Percentiles rank a stretch among this genome's conserved stretches.
phyloP scores from a whole-genome alignment of 805 yeast species.

The Candida insectorum region DNA sequence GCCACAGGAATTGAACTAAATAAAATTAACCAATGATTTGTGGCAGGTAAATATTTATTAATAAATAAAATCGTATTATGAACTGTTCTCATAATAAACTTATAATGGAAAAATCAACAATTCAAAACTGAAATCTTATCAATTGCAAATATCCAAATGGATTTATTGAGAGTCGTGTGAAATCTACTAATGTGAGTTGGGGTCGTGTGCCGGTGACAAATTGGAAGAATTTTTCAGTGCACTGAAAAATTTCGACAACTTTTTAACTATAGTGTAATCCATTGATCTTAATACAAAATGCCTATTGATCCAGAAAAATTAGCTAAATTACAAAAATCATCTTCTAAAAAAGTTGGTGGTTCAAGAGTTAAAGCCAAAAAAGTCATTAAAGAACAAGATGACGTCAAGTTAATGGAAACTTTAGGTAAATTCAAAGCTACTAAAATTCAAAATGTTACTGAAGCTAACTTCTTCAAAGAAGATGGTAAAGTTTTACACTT shows the following conservation, averaged over 20 bases:
- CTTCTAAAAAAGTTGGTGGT: constrained; percentile 74
- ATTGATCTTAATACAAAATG: constrained; percentile 40
- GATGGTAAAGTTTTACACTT: constrained; percentile 96
- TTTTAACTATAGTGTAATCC: too few species aligned
- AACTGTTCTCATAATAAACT: constrained; percentile 6
- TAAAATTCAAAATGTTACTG: constrained; percentile 86
- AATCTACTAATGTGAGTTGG: too few species aligned
- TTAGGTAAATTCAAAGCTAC: constrained; percentile 86
- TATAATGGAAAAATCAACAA: not conserved
- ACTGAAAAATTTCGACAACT: constrained; percentile 9
- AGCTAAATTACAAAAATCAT: constrained; percentile 85
- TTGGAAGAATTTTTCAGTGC: constrained; percentile 8
- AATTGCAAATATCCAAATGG: too few species aligned
- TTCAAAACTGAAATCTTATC: too few species aligned
- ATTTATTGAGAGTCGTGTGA: too few species aligned
- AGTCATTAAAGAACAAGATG: constrained; percentile 75
- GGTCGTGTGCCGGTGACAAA: constrained; percentile 1
- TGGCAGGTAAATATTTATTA: constrained; percentile 20
- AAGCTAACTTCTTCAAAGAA: constrained; percentile 96
- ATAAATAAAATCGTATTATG: constrained; percentile 11
- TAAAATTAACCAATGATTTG: constrained; percentile 25
- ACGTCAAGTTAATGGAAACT: constrained; percentile 85
- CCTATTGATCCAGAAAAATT: constrained; percentile 92
- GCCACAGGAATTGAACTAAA: constrained; percentile 28
- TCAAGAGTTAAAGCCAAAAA: constrained; percentile 93